A percentile compares a stretch with the other conserved stretches of the same genome.
Conservation (phyloP, 2,329 filamentous ascomycete genomes). For the Aspergillus novofumigatus region DNA sequence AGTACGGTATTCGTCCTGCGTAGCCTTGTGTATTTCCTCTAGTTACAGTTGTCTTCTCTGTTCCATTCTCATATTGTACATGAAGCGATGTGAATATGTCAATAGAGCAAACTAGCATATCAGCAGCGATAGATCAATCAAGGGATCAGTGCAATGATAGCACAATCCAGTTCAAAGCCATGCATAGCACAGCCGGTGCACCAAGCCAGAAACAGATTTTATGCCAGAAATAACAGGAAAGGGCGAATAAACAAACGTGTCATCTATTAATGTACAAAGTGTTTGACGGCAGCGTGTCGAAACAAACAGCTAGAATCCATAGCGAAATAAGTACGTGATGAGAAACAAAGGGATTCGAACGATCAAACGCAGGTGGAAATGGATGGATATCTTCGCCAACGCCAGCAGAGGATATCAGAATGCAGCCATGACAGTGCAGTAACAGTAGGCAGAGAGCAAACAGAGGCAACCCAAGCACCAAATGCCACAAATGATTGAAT, state of each 20-base stretch:
- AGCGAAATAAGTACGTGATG: background rate
- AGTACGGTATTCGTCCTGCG: conserved; percentile 52
- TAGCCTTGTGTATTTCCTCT: conserved; percentile 3
- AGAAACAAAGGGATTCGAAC: background rate
- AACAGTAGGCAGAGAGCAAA: background rate
- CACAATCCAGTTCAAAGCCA: background rate
- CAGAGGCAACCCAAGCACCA: background rate
- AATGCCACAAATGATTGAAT: background rate
- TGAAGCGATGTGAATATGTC: background rate
- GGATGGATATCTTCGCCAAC: background rate
- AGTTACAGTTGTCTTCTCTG: background rate
- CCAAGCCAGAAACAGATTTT: too few species aligned
- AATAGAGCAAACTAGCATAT: background rate
- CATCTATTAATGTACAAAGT: too few species aligned
- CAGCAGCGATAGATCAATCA: background rate
- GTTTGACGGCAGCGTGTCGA: too few species aligned
- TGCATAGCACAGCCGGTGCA: background rate
- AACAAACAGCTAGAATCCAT: too few species aligned
- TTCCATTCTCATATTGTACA: background rate
- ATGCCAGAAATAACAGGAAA: too few species aligned
- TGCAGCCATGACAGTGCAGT: background rate
- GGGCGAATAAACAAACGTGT: too few species aligned
- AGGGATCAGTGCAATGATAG: background rate
- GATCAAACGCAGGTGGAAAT: too few species aligned
- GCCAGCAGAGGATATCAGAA: background rate